Evolutionary conservation across 257 asterid genomes (phyloP), one percentile per base, ranked within the genome.

Genomic region (Scutellaria minor): DNA sequence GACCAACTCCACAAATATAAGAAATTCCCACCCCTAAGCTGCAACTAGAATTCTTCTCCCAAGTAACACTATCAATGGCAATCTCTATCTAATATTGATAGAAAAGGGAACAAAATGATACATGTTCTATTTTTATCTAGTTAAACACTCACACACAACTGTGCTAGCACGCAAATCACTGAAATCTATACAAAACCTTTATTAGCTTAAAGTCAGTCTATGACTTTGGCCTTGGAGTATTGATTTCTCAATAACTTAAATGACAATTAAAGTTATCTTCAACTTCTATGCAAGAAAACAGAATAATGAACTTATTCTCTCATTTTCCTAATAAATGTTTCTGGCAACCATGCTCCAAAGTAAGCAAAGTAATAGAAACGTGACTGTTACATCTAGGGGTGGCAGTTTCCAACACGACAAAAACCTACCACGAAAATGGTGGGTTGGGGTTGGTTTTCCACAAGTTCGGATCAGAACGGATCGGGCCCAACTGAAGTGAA

Each of bases 1-100:
- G 54, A 11, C 20, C 62, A 42, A n/a, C 8, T 56, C 72, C 13
- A 37, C 68, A 62, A 62, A 70, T 53, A 39, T 39, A 58, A 55
- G 47, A 47, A 57, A 59, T 42, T 52, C 5, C 40, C 63, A 39
- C 27, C 12, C 22, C 69, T 69, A 41, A 44, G 51, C 10, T 63
- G 40, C 60, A 41, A 42, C 81, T 51, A 72, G 5, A 66, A 24
- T 22, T 24, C 9, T 45, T 72, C 55, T 20, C 56, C 39, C 1
- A 55, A 31, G 48, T 18, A 40, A 15, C 8, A 27, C 39, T 59
- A 41, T 9, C 51, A 40, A 41, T 12, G 8, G 37, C 8, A 48
- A 57, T 39, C 45, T 5, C 72, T 54, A 53, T 12, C 56, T 40
- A 72, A 22, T 5, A 50, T 7, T 20, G 77, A 51, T 24, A 72